Evolutionary conservation across 1,284 basidiomycete genomes (phyloP), one percentile per base, ranked within the genome.

Genomic region (Ustilago nuda): DNA sequence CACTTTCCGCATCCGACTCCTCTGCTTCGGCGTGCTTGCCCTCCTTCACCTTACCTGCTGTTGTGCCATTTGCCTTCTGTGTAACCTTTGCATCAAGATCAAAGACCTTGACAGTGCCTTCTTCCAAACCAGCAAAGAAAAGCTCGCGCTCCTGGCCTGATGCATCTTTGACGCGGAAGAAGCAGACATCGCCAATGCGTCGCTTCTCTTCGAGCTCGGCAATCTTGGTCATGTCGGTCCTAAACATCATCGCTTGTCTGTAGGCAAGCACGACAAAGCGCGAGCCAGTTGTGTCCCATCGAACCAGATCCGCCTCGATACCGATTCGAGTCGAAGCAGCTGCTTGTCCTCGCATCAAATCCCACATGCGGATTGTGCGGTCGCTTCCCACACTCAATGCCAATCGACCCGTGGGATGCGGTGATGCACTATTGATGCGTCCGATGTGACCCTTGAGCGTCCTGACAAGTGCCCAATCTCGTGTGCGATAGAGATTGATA

Each of bases 341-440:
- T 2, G 93, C 93, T 84, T 92, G 92, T 1, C 95, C 96, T 53
- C 95, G 89, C 93, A 98, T 97, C 32, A 99, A 88, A 88, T 99
- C 96, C 96, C 96, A 99, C 94, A 98, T 96, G 56, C 95, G 90
- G 67, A 98, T 85, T 8, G 93, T 94, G 71, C 90, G 89, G 84
- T 99, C 96, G 80, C 92, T 92, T 12, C 96, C 96, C 0, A 98
- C 94, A 73, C 91, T 93, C 35, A 99, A 87, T 0, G 92, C 95
- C 17, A 98, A 90, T 80, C 97, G 93, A 3, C 94, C 94, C 0
- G 93, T 93, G 0, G 95, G 95, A 84, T 99, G 96, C 0, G 97
- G 91, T 12, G 93, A 92, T 43, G 97, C 90, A 56, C 90, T 90
- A 86, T 98, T 98, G 73, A 99, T 91, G 32, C 92, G 90, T 1